Evolutionary conservation across 169 alveolate genomes (phyloP), one percentile per base, ranked within the genome.

Genomic region (Plasmodium coatneyi): DNA sequence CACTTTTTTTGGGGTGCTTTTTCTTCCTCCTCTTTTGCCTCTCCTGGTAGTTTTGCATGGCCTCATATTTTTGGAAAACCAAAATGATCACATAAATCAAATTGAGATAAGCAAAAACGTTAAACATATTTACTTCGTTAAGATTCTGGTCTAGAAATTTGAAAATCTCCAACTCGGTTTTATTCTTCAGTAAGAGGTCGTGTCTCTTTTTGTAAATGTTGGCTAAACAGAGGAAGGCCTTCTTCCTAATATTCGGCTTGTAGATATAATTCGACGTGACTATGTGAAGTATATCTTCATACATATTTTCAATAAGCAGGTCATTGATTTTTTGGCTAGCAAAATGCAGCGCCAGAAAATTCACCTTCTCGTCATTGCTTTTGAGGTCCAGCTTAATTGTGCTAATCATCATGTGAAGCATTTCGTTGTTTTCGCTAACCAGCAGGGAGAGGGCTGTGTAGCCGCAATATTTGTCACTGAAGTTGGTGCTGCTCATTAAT

Each of bases 381-480:
- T 94, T 95, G 52, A 95, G 52, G 54, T 97, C 98, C 14, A 87
- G 91, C 82, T 86, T 74, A 4, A 95, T 83, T 0, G 96, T 92
- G 82, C 96, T 95, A 70, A 95, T 93, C 66, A 91, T 93, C 52
- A 96, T 90, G 49, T 97, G 82, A 52, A 95, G 92, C 70, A 97
- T 87, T 28, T 97, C 98, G 52, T 92, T 80, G 36, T 96, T 95
- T 52, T 98, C 98, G 66, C 94, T 94, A 34, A 98, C 95, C 84
- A 98, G 93, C 2, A 98, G 92, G 36, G 98, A 97, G 82, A 98
- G 97, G 6, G 99, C 99, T 92, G 98, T 98, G 92, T 98, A 99
- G 1, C 99, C 99, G 41, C 99, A 98, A 87, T 96, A 96, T 92
- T 98, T 98, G 95, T 98, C 99, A 76, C 98, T 93, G 95, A 96